Evolutionary conservation across 495 filamentous ascomycete species (phyloP).

Genomic region (Cryomyces minteri): DNA sequence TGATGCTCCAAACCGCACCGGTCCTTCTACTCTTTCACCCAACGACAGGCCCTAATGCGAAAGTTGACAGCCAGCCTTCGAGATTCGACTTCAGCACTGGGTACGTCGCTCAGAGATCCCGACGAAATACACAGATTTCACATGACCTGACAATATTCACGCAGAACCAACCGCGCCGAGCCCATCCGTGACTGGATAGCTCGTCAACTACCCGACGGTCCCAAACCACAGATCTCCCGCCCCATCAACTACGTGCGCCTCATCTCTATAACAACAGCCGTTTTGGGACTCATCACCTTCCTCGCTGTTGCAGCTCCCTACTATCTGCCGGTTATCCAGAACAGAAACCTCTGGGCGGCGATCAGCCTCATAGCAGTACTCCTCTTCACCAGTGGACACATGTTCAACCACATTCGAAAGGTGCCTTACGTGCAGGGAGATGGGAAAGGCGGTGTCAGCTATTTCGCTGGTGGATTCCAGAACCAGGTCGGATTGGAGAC

Average conservation of each 20-base stretch:
- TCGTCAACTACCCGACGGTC: conserved; percentile 55
- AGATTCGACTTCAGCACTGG: conserved; percentile 74
- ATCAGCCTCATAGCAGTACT: conserved; percentile 78
- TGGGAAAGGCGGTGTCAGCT: conserved; percentile 69
- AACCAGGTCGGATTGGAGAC: conserved; percentile 94
- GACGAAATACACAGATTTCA: background rate
- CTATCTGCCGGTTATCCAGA: conserved; percentile 70
- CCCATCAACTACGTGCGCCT: conserved; percentile 77
- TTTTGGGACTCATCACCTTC: conserved; percentile 48
- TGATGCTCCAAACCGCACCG: conserved; percentile 88
- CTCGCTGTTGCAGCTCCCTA: conserved; percentile 65
- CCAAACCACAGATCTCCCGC: conserved; percentile 57
- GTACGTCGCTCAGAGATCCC: conserved; percentile 26
- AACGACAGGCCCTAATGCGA: conserved; percentile 68
- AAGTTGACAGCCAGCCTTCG: conserved; percentile 43
- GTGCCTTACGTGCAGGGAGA: conserved; percentile 89
- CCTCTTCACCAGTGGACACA: conserved; percentile 89
- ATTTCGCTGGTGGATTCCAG: conserved; percentile 87
- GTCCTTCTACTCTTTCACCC: conserved; percentile 79
- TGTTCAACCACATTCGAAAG: conserved; percentile 98
- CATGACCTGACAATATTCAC: background rate
- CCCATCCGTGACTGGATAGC: conserved; percentile 59
- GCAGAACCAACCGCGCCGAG: conserved; percentile 56
- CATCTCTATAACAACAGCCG: conserved; percentile 41
- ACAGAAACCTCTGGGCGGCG: conserved; percentile 85